phyloP scores from a whole-genome alignment of 192 early-diverging fungal genomes.

The Phlyctochytrium arcticum region DNA sequence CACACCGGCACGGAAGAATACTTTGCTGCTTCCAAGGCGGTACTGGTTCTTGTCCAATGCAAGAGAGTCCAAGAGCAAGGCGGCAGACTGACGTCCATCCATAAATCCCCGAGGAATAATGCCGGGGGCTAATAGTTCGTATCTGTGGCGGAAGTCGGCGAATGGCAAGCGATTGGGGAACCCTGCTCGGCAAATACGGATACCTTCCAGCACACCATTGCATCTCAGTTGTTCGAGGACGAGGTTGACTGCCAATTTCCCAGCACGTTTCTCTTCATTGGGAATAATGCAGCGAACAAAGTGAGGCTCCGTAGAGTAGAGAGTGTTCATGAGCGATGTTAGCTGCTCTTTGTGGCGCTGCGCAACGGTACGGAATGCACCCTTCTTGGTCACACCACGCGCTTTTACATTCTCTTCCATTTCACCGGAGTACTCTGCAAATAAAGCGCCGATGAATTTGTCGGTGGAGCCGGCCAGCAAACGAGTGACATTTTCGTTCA shows the following conservation, averaged over 20 bases:
- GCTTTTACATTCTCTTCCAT: constrained; percentile 40
- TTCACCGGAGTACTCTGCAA: constrained; percentile 73
- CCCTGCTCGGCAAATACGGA: constrained; percentile 91
- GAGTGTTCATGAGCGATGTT: constrained; percentile 78
- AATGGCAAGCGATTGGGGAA: constrained; percentile 92
- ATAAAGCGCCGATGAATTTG: constrained; percentile 73
- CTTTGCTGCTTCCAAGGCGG: constrained; percentile 87
- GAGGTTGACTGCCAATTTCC: constrained; percentile 73
- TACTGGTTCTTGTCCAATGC: constrained; percentile 78
- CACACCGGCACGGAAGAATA: constrained; percentile 95
- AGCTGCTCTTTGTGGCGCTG: constrained; percentile 95
- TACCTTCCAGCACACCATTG: constrained; percentile 97
- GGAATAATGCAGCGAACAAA: constrained; percentile 99
- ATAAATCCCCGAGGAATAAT: constrained; percentile 80
- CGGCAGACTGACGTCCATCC: constrained; percentile 82
- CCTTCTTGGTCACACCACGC: constrained; percentile 64
- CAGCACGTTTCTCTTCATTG: constrained; percentile 85
- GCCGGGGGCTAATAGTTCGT: constrained; percentile 83
- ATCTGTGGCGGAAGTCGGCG: constrained; percentile 89
- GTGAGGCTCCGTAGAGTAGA: constrained; percentile 90
- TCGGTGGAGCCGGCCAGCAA: constrained; percentile 79
- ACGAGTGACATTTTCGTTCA: constrained; percentile 91
- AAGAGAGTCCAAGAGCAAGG: constrained; percentile 71
- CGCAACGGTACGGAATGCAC: constrained; percentile 88
- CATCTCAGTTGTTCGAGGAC: constrained; percentile 93